These are phyloP conservation scores for Luffa acutangula DNA, from an alignment of 306 rosid genomes.

Conservation along the genomic window DNA sequence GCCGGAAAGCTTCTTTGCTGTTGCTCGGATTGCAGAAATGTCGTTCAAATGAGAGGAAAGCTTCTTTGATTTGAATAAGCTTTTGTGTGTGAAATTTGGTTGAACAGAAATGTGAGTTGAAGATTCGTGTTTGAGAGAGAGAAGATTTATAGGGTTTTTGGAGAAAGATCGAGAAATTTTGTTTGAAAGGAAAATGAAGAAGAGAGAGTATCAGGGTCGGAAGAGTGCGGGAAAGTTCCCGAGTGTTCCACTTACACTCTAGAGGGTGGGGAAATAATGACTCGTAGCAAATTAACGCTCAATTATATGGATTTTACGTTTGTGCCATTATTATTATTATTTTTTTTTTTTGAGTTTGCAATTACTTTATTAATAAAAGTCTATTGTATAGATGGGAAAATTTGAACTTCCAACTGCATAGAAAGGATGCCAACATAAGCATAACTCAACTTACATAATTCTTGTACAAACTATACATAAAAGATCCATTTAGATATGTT, in stretches of 20 bases:
- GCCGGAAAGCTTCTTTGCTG: background rate
- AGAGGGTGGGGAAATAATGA: slow-evolving; percentile 1
- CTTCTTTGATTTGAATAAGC: background rate
- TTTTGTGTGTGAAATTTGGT: background rate
- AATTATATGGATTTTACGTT: background rate
- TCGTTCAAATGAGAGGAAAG: background rate
- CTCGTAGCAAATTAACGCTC: background rate
- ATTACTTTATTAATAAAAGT: too few relatives aligned
- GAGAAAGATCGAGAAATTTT: slow-evolving; percentile 8
- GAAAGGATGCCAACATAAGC: too few relatives aligned
- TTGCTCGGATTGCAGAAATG: background rate
- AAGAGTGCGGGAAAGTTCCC: slow-evolving; percentile 22
- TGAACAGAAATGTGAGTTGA: background rate
- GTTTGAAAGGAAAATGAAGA: background rate
- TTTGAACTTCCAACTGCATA: too few relatives aligned
- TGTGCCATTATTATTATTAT: background rate
- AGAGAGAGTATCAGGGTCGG: background rate
- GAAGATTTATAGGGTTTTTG: background rate
- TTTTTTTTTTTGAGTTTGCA: too few relatives aligned
- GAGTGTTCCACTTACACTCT: slow-evolving; percentile 21
- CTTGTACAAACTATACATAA: too few relatives aligned
- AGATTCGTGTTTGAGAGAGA: background rate
- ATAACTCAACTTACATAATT: too few relatives aligned
- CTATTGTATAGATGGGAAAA: too few relatives aligned
- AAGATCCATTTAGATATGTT: too few relatives aligned